Base-by-base conservation (phyloP, 2,329 filamentous ascomycete genomes). In the Botrytis deweyae region DNA sequence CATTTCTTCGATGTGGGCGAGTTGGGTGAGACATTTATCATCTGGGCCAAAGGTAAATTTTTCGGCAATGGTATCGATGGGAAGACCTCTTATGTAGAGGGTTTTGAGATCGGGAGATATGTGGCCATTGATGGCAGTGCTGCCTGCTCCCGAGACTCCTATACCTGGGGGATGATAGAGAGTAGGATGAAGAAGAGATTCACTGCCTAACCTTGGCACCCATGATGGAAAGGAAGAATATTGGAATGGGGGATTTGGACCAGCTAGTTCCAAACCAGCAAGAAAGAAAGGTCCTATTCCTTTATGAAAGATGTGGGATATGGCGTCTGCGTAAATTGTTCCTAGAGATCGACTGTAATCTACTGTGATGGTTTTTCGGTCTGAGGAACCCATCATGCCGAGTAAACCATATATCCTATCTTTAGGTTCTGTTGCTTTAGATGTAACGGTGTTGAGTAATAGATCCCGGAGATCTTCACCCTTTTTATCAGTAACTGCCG, bases 321-420 rank as follows among this genome's bases (percentile, higher is more conserved):
- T 64, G 62, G 40, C 40, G 29, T 64, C 62, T 64, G 62, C n/a
- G n/a, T 64, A 44, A 7, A 64, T 20, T 29, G 40, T 33, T 44
- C 62, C 40, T 46, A 64, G 14, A 29, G 62, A 18, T 44, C 62
- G 40, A n/a, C 33, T 29, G 18, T 46, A 64, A 64, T 64, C 62
- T 64, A 46, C 38, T 20, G n/a, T 46, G 25, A 46, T 42, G 8
- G 4, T 9, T 33, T 64, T n/a, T 33, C 40, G 40, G 40, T 64
- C 40, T 22, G n/a, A 5, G n/a, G 18, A 20, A 33, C n/a, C 16
- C 62, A 64, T 64, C 62, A 64, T 64, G 25, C 62, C 40, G 33
- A 64, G 25, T 64, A 64, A 44, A 42, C 16, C 62, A 40, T 64
- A 64, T 64, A 46, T 44, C 9, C 40, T 64, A 29, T 64, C 62